Base-by-base conservation (phyloP, 2,329 filamentous ascomycete genomes). In the Exophiala lecanii-corni region DNA sequence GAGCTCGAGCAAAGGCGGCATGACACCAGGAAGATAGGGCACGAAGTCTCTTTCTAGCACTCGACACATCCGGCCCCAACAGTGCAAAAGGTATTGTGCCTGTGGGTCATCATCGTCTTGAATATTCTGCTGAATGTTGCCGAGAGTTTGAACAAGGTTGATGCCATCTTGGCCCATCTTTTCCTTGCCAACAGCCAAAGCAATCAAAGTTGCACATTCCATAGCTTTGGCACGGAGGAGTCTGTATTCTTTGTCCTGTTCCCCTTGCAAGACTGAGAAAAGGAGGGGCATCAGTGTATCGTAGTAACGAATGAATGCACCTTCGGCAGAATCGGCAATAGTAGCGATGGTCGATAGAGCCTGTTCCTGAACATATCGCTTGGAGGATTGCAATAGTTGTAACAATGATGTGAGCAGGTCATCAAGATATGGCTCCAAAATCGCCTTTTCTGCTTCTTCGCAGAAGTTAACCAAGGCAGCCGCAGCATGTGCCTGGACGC, bases 391-490 rank as follows among this genome's bases (percentile, higher is more conserved):
- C 34, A 98, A 75, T 13, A 98, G 78, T 57, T 85, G 81, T 67
- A 96, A 86, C 9, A 98, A 76, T 53, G 91, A 85, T 26, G 79
- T 84, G 17, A 98, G 72, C 4, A 98, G 76, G 52, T 89, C 79
- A 59, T 94, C 91, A 7, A 98, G 80, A 61, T 97, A 97, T 9
- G 92, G 91, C 64, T 95, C 89, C 12, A 98, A 74, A 15, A 88
- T 84, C 41, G 78, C 78, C 69, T 94, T 95, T 65, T 98, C 91
- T 1, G 92, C 91, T 67, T 97, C 92, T 64, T 98, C 92, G 64
- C 92, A 98, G 66, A 98, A 98, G 70, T 98, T 98, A 60, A 98
- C 92, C 9, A 98, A 76, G 4, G 92, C 92, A n/a, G 92, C 92
- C 12, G 92, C 92, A 7, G 92, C 92, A 62, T 98, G 92, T 2